Conservation (phyloP, 164 flowering plant species). For the Umbellularia californica region DNA sequence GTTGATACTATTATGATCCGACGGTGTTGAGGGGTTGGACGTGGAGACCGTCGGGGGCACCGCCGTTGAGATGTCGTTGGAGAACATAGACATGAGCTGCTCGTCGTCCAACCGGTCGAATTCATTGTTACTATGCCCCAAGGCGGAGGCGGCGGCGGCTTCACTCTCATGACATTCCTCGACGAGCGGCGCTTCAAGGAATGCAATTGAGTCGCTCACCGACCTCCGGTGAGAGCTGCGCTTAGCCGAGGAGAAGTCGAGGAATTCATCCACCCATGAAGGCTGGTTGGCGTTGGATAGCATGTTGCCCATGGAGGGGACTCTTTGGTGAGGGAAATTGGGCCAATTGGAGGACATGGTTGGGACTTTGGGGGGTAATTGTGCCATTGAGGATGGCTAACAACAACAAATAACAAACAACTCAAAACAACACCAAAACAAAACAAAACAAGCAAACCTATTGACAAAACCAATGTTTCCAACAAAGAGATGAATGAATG, state of each 20-base stretch:
- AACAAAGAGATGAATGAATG: background rate
- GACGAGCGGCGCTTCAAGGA: conserved; percentile 37
- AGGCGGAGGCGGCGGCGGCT: background rate
- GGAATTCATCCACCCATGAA: conserved; percentile 78
- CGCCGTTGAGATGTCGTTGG: conserved; percentile 34
- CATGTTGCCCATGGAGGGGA: conserved; percentile 22
- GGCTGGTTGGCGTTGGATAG: conserved; percentile 21
- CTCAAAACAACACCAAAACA: background rate
- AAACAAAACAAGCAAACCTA: background rate
- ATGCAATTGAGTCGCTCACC: conserved; percentile 59
- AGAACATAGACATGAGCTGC: conserved; percentile 69
- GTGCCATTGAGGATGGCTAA: conserved; percentile 49
- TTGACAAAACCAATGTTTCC: background rate
- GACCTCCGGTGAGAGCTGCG: conserved; percentile 56
- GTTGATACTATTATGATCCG: conserved; percentile 57
- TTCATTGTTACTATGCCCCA: conserved; percentile 8
- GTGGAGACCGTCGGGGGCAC: conserved; percentile 25
- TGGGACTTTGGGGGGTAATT: conserved; percentile 83
- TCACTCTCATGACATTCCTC: conserved; percentile 24
- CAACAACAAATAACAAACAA: background rate
- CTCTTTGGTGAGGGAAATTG: conserved; percentile 43
- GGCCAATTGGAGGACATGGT: conserved; percentile 54
- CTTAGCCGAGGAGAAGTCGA: conserved; percentile 63
- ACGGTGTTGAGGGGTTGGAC: conserved; percentile 53
- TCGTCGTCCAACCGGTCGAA: conserved; percentile 64